Conservation (phyloP, 805 yeast genomes). For the Candida oleophila region DNA sequence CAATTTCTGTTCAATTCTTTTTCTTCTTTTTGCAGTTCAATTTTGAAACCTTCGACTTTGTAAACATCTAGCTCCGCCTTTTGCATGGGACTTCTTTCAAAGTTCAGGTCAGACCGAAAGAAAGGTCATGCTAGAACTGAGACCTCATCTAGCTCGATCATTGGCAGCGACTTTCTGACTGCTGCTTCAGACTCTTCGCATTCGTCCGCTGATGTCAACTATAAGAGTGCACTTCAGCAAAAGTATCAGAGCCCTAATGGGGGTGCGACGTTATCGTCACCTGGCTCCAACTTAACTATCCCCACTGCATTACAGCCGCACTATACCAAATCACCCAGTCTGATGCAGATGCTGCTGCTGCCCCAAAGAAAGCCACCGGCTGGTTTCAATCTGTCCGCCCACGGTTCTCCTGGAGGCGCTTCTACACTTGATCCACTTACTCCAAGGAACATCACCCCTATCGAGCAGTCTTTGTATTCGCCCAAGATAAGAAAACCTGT, state of each 20-base stretch:
- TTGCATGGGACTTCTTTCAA: conserved; percentile 22
- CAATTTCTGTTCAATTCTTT: background rate
- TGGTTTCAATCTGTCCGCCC: background rate
- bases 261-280: too few relatives aligned
- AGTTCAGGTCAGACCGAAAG: conserved; percentile 13
- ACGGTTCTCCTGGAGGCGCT: background rate
- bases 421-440: background rate
- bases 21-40: background rate
- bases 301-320: background rate
- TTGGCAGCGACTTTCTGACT: conserved; percentile 35
- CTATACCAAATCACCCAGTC: background rate
- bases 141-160: conserved; percentile 15
- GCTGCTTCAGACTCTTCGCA: conserved; percentile 29
- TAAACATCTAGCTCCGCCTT: background rate
- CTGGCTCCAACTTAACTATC: too few relatives aligned
- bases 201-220: conserved; percentile 23
- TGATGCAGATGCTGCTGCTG: background rate
- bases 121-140: conserved; percentile 12
- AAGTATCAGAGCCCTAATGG: background rate
- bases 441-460: background rate
- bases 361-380: conserved; percentile 1
- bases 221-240: background rate
- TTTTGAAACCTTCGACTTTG: background rate
- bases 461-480: background rate
- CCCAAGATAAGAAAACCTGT: conserved; percentile 4